phyloP scores from a whole-genome alignment of 2,329 filamentous ascomycete genomes.

The Penicillium polonicum region DNA sequence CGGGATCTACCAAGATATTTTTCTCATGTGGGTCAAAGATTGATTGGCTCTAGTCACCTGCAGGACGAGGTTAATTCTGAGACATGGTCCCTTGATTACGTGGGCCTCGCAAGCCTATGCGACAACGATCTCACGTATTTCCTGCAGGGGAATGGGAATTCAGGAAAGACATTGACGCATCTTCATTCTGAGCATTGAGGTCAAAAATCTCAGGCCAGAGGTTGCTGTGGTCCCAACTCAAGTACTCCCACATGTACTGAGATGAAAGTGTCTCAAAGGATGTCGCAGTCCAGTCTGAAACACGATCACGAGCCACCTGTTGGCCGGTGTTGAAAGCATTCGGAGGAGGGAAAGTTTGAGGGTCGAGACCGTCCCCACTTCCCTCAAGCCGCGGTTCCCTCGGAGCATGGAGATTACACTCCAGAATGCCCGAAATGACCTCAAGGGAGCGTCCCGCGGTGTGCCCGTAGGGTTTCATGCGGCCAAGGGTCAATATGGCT shows the following conservation, averaged over 20 bases:
- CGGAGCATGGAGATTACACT: not conserved
- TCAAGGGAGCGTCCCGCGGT: constrained; percentile 14
- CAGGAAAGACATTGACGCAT: constrained; percentile 6
- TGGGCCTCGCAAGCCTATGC: too few species aligned
- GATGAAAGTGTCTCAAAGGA: constrained; percentile 9
- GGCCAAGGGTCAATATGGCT: constrained; percentile 12
- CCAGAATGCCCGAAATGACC: constrained; percentile 12
- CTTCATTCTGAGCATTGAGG: not conserved
- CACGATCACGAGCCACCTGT: not conserved
- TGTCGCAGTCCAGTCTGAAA: constrained; percentile 9
- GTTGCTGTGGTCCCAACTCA: constrained; percentile 12
- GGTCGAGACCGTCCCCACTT: not conserved
- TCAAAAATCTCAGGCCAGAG: constrained; percentile 12
- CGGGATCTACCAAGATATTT: too few species aligned
- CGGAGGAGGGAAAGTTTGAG: not conserved
- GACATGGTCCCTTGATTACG: too few species aligned
- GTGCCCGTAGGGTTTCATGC: constrained; percentile 13
- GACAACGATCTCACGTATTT: not conserved
- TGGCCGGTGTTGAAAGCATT: constrained; percentile 1
- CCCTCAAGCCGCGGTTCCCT: constrained; percentile 20
- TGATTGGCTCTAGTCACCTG: too few species aligned
- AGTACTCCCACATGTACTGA: constrained; percentile 16
- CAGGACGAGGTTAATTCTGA: too few species aligned
- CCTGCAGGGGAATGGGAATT: constrained; percentile 38
- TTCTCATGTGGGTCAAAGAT: too few species aligned